Evolutionary conservation across 2,329 filamentous ascomycete genomes (phyloP).

Genomic region (Penicillium sp.): DNA sequence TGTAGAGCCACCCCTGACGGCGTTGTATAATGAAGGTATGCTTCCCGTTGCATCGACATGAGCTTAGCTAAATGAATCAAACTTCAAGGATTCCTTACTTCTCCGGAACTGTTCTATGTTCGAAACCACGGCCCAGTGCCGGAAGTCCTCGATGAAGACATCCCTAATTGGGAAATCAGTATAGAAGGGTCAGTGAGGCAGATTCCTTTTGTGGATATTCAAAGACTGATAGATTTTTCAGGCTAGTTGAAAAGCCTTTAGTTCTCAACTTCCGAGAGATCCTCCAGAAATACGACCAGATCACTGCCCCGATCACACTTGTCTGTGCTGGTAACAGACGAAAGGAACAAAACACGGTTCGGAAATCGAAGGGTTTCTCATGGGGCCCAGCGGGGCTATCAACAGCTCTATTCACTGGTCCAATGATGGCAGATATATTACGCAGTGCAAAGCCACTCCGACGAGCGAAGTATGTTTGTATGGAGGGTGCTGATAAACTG

Average conservation of each 20-base stretch:
- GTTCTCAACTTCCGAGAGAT: constrained; percentile 72
- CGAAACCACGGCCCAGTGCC: constrained; percentile 87
- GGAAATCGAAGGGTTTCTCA: constrained; percentile 91
- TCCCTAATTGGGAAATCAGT: constrained; percentile 77
- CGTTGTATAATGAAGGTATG: constrained; percentile 66
- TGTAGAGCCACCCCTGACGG: constrained; percentile 77
- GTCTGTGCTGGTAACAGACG: constrained; percentile 90
- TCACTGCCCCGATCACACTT: constrained; percentile 83
- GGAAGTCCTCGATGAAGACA: constrained; percentile 68
- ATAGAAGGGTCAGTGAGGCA: constrained; percentile 64
- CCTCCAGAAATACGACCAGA: constrained; percentile 72
- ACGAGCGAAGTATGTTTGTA: constrained; percentile 79
- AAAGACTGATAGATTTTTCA: constrained; percentile 25
- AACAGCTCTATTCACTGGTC: constrained; percentile 84
- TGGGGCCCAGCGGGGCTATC: constrained; percentile 89
- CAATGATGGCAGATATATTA: constrained; percentile 72
- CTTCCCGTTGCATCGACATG: background rate
- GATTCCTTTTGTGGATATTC: background rate
- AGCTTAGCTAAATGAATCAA: background rate
- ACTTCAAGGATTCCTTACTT: constrained; percentile 73
- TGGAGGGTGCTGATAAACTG: constrained; percentile 85
- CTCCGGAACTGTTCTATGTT: constrained; percentile 86
- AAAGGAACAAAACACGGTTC: constrained; percentile 88
- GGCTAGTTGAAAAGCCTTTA: constrained; percentile 75
- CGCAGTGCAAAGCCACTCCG: constrained; percentile 66